Evolutionary conservation across 225 moss, liverwort and hornwort genomes (phyloP).

Genomic region (Anthoceros angustus): DNA sequence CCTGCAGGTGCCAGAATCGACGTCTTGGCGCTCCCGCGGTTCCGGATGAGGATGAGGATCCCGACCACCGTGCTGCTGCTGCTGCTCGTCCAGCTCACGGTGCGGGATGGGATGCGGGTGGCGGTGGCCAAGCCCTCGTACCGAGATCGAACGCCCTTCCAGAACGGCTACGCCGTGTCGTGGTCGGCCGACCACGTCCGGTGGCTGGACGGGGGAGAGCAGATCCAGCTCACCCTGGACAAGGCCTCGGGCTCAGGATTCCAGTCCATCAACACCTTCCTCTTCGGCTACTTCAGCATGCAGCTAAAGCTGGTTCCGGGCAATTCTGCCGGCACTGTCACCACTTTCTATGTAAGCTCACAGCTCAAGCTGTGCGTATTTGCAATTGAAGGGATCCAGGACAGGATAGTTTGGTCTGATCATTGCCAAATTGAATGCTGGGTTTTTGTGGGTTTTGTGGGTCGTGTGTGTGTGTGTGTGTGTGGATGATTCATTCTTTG

Average conservation of each 20-base stretch:
- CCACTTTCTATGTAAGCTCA: slow-evolving; percentile 6
- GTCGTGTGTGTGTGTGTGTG: no score
- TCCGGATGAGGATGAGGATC: no score
- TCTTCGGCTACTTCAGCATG: neutral
- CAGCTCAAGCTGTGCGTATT: neutral
- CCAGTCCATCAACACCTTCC: neutral
- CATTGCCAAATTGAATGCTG: no score
- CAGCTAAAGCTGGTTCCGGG: slow-evolving; percentile 3
- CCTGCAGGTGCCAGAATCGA: no score
- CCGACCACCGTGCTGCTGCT: no score
- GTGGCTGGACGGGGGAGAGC: neutral
- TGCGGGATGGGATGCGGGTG: neutral
- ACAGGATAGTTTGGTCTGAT: no score
- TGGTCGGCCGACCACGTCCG: neutral
- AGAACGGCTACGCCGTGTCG: neutral
- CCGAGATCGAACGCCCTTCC: neutral
- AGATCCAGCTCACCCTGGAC: neutral
- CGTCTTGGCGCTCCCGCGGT: no score
- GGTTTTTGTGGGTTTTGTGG: no score
- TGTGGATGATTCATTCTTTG: no score
- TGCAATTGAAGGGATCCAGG: neutral
- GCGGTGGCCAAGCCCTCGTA: neutral
- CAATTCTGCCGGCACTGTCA: slow-evolving; percentile 9
- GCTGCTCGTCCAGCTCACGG: no score
- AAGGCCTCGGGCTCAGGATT: neutral